Evolutionary conservation across 2,329 filamentous ascomycete genomes (phyloP).

Genomic region (Neonectria punicea): DNA sequence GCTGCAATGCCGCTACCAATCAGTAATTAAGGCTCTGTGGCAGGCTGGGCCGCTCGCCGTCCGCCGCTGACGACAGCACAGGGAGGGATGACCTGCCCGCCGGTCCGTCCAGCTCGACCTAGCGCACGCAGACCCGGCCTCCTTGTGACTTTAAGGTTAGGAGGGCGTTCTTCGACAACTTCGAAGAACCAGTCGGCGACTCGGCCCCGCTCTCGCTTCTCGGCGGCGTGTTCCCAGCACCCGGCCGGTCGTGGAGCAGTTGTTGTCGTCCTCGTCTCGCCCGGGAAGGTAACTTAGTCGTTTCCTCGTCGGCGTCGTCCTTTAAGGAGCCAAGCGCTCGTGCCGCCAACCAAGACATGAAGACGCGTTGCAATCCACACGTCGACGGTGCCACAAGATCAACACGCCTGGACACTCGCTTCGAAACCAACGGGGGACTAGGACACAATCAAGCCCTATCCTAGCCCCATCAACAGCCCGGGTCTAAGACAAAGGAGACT

Average conservation of each 20-base stretch:
- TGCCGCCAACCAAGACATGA: constrained; percentile 31
- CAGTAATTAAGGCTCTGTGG: neutral
- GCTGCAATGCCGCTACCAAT: neutral
- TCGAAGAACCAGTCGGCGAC: constrained; percentile 18
- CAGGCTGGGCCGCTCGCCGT: neutral
- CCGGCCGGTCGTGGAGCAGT: constrained; percentile 31
- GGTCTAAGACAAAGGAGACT: neutral
- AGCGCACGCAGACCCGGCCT: constrained; percentile 12
- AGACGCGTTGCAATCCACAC: constrained; percentile 3
- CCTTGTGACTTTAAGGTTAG: constrained; percentile 25
- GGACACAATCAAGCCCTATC: neutral
- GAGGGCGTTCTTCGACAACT: constrained; percentile 12
- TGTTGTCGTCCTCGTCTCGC: constrained; percentile 12
- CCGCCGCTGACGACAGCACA: neutral
- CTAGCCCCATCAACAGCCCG: neutral
- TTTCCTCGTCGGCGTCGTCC: constrained; percentile 22
- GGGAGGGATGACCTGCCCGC: neutral
- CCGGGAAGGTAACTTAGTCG: constrained; percentile 15
- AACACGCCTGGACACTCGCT: constrained; percentile 9
- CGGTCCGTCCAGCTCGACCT: constrained; percentile 13
- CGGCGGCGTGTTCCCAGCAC: constrained; percentile 36
- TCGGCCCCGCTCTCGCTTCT: constrained; percentile 38
- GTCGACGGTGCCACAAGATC: constrained; percentile 14
- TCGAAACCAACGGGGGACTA: neutral
- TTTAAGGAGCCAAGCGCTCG: constrained; percentile 35